Percentiles rank a stretch among this genome's conserved stretches.
phyloP scores from a whole-genome alignment of 768 basidiomycete genomes.

The Rhodotorula taiwanensis region DNA sequence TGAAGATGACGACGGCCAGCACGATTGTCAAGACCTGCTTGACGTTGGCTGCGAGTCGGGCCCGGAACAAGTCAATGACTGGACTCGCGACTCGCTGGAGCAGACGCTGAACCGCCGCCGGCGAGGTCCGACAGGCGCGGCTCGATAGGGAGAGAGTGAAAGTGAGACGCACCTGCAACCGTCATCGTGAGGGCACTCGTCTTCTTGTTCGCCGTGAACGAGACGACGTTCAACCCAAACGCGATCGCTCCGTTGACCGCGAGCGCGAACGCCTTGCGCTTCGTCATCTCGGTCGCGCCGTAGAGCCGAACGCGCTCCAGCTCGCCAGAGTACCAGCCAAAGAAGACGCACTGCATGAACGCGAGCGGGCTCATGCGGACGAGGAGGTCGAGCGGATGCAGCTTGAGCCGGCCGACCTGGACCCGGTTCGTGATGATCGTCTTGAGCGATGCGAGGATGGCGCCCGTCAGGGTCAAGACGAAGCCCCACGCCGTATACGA shows the following conservation, averaged over 20 bases:
- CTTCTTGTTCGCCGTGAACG: constrained; percentile 90
- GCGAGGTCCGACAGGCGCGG: too few species aligned
- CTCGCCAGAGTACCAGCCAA: constrained; percentile 76
- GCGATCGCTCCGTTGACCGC: constrained; percentile 76
- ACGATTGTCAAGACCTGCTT: constrained; percentile 45
- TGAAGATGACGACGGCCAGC: constrained; percentile 64
- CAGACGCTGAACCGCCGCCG: too few species aligned
- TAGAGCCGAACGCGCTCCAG: constrained; percentile 56
- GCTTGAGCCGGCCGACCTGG: constrained; percentile 47
- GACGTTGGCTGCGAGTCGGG: constrained; percentile 33
- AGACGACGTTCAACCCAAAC: constrained; percentile 85
- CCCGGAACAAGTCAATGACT: too few species aligned
- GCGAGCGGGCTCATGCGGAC: constrained; percentile 87
- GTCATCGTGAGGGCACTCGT: constrained; percentile 85
- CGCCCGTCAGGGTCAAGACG: constrained; percentile 79
- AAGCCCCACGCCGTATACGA: constrained; percentile 81
- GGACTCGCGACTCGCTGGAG: too few species aligned
- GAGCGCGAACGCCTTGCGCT: constrained; percentile 54
- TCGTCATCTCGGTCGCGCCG: constrained; percentile 50
- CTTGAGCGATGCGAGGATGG: constrained; percentile 84
- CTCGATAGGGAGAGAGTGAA: not conserved
- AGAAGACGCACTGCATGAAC: constrained; percentile 72
- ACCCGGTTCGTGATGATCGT: constrained; percentile 79
- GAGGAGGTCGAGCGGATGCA: constrained; percentile 78
- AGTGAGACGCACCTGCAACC: constrained; percentile 65